These are phyloP conservation scores for Starmerella riodocensis DNA, from an alignment of 805 yeast species.

Conservation along the genomic window DNA sequence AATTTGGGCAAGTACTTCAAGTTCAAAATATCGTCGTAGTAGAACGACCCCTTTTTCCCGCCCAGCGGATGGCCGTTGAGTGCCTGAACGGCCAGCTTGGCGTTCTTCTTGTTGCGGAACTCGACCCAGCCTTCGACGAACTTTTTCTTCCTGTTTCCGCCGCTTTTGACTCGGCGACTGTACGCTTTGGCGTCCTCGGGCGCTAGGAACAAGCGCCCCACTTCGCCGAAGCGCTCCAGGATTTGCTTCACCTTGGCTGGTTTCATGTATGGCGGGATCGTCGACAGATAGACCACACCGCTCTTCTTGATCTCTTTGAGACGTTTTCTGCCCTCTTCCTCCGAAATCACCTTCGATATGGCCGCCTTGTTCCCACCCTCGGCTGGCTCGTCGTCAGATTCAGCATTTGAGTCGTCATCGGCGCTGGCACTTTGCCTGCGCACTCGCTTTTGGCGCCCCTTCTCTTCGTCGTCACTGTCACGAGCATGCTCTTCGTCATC, in stretches of 20 bases:
- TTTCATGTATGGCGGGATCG: slow-evolving; percentile 94
- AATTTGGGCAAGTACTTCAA: slow-evolving; percentile 80
- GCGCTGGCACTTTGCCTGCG: neutral
- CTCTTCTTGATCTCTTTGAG: slow-evolving; percentile 47
- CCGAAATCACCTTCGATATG: slow-evolving; percentile 21
- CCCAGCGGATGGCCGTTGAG: slow-evolving; percentile 82
- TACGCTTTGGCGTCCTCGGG: slow-evolving; percentile 65
- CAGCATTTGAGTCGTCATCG: slow-evolving; percentile 15
- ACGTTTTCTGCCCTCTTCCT: slow-evolving; percentile 28
- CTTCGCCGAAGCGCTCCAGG: slow-evolving; percentile 65
- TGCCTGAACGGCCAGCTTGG: slow-evolving; percentile 74
- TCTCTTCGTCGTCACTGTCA: slow-evolving; percentile 13
- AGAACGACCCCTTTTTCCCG: slow-evolving; percentile 80
- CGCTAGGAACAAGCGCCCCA: slow-evolving; percentile 75
- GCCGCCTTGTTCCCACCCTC: slow-evolving; percentile 17
- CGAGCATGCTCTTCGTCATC: slow-evolving; percentile 9
- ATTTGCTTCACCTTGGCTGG: slow-evolving; percentile 81
- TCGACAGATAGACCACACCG: slow-evolving; percentile 86
- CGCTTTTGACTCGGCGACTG: slow-evolving; percentile 59
- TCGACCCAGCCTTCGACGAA: slow-evolving; percentile 97
- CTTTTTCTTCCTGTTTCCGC: slow-evolving; percentile 81
- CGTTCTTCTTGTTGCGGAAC: slow-evolving; percentile 67
- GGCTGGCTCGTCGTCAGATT: slow-evolving; percentile 20
- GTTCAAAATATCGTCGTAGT: slow-evolving; percentile 87
- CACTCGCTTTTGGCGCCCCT: slow-evolving; percentile 8